Base-by-base conservation (phyloP, 75 land plant genomes). In the Cunninghamia lanceolata region DNA sequence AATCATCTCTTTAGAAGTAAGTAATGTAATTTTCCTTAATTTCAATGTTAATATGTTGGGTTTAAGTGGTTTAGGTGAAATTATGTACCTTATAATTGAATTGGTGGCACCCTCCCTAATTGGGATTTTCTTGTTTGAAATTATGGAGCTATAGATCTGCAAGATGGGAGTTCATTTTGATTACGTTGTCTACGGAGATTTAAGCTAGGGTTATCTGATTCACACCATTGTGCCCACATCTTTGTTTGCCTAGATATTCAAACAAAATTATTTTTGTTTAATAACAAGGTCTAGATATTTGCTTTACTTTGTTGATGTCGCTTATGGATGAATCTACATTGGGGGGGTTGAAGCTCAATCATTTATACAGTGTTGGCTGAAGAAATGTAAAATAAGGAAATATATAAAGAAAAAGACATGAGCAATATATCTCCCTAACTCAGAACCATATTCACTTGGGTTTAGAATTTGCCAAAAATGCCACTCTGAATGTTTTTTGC, bases 1-100 rank as follows among this genome's bases (percentile, higher is more conserved):
- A 94, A 92, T 75, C 96, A 94, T 77, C 96, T 94, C 3, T 94
- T 94, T 56, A 89, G 94, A 86, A 94, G 96, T 94, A 94, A 82
- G 94, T 88, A 43, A 47, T 28, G 21, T 36, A 34, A 15, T 19
- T 68, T 78, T 74, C 56, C 35, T 4, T 87, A 11, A n/a, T 40
- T 63, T 63, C 68, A 63, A 25, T 63, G 68, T 63, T 63, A 63
- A 63, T 21, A 56, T 56, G 25, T 63, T 63, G 68, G 68, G n/a
- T 25, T 63, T 63, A 21, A n/a, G 68, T 7, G 30, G 54, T 53
- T 53, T 53, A 53, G 15, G 14, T 53, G 7, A 25, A 9, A 63
- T 0, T 63, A 28, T 63, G 68, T 63, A 63, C 68, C 68, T 63
- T 63, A 21, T 63, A 25, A 4, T 63, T 63, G 68, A 63, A 63